Percentiles rank a stretch among this genome's conserved stretches.
phyloP scores from a whole-genome alignment of 345 rosid genomes.

The Mangifera indica region DNA sequence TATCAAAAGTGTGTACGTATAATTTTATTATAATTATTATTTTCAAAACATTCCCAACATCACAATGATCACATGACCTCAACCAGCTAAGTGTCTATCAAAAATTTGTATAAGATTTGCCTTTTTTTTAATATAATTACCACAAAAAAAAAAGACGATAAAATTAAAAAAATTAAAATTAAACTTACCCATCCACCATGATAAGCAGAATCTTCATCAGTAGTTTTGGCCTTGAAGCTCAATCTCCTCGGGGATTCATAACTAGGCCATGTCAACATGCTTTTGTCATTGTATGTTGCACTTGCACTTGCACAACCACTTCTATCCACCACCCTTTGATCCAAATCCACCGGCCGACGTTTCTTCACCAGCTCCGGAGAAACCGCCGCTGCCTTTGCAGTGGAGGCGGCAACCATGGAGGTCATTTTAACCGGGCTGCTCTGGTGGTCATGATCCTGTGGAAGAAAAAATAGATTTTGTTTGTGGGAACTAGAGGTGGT shows the following conservation, averaged over 20 bases:
- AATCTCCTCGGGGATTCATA: constrained; percentile 45
- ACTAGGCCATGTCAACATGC: constrained; percentile 43
- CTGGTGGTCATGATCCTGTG: not conserved
- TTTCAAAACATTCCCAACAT: too few relatives aligned
- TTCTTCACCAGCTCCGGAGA: constrained; percentile 24
- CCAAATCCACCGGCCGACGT: constrained; percentile 24
- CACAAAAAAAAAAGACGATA: too few relatives aligned
- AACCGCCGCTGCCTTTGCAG: not conserved
- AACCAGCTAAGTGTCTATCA: too few relatives aligned
- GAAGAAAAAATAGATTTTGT: not conserved
- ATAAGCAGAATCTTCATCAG: constrained; percentile 43
- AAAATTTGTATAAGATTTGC: too few relatives aligned
- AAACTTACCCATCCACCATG: constrained; percentile 49
- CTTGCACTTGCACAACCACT: constrained; percentile 35
- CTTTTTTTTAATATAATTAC: too few relatives aligned
- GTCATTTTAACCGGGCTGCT: not conserved
- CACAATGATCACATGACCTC: too few relatives aligned
- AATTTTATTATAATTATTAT: too few relatives aligned
- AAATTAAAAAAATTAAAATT: not conserved
- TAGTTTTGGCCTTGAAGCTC: constrained; percentile 44
- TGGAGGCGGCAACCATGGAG: constrained; percentile 15
- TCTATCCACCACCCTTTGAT: constrained; percentile 12
- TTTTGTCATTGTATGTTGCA: constrained; percentile 31
- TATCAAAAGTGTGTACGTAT: too few relatives aligned
- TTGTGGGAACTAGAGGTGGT: not conserved